Evolutionary conservation across 495 filamentous ascomycete species (phyloP).

Genomic region (Penicillium roqueforti): DNA sequence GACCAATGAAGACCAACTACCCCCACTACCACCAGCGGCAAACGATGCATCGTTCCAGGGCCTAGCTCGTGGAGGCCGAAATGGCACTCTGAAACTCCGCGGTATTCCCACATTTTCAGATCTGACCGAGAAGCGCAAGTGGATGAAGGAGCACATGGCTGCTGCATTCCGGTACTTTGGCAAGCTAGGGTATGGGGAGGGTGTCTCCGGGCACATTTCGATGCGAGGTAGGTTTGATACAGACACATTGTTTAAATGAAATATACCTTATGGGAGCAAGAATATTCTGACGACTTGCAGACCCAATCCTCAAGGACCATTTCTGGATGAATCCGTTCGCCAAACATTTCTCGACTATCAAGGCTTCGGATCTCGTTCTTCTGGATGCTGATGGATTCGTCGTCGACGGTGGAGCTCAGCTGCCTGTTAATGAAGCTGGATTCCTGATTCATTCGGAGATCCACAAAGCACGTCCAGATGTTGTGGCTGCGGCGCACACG

Average conservation of each 20-base stretch:
- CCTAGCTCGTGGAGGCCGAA: constrained; percentile 36
- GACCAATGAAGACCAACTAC: constrained; percentile 21
- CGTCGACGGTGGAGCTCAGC: constrained; percentile 49
- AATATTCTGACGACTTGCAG: constrained; percentile 10
- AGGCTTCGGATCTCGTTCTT: constrained; percentile 47
- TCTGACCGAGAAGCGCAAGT: constrained; percentile 56
- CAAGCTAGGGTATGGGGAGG: constrained; percentile 65
- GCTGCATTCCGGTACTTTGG: constrained; percentile 71
- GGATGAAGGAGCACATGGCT: constrained; percentile 68
- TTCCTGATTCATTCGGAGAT: constrained; percentile 62
- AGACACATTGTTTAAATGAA: neutral
- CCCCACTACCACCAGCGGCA: constrained; percentile 21
- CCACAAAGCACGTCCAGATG: constrained; percentile 48
- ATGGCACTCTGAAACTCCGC: constrained; percentile 44
- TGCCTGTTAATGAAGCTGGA: constrained; percentile 59
- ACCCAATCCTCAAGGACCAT: constrained; percentile 49
- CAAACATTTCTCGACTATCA: constrained; percentile 54
- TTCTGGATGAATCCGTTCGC: constrained; percentile 68
- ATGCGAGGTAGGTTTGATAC: constrained; percentile 34
- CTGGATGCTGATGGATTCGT: constrained; percentile 47
- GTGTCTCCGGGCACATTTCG: constrained; percentile 61
- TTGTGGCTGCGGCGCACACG: constrained; percentile 48
- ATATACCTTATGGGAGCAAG: neutral
- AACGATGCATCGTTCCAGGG: constrained; percentile 36
- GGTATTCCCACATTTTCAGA: constrained; percentile 57